Conservation (phyloP, 2,329 filamentous ascomycete species). For the Gnomoniopsis smithogilvyi region DNA sequence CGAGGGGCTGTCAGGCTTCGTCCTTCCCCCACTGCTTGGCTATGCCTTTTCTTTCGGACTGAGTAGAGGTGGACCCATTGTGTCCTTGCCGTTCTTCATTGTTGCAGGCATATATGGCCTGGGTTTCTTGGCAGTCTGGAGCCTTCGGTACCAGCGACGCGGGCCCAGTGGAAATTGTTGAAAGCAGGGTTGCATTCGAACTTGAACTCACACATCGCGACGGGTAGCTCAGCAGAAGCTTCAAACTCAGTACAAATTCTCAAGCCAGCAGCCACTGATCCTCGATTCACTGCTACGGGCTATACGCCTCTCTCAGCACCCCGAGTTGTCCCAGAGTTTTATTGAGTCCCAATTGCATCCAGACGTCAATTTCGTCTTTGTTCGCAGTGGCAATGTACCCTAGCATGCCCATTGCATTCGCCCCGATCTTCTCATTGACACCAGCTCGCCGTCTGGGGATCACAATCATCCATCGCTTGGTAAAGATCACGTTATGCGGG, state of each 20-base stretch:
- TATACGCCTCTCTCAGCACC: neutral
- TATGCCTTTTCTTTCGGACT: constrained; percentile 13
- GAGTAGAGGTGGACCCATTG: constrained; percentile 1
- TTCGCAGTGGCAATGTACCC: neutral
- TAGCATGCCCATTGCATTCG: neutral
- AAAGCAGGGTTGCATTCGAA: too few relatives aligned
- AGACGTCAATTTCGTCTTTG: neutral
- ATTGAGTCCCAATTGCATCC: neutral
- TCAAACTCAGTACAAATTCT: too few relatives aligned
- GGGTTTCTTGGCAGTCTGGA: neutral
- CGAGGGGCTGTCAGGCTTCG: constrained; percentile 9
- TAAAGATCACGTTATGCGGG: neutral
- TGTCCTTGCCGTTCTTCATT: constrained; percentile 15
- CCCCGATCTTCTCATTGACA: neutral
- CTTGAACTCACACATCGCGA: too few relatives aligned
- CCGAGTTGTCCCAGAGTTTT: neutral
- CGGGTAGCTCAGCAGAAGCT: too few relatives aligned
- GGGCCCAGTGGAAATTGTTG: neutral
- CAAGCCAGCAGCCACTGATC: too few relatives aligned
- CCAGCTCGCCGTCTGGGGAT: neutral
- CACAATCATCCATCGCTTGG: neutral
- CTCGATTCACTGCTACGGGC: too few relatives aligned
- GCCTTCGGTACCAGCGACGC: neutral
- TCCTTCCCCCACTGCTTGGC: constrained; percentile 4
- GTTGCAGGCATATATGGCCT: constrained; percentile 9